A percentile compares a stretch with the other conserved stretches of the same genome.
These are phyloP conservation scores for Candida insectorum DNA, from an alignment of 805 yeast species.

Conservation along the genomic window DNA sequence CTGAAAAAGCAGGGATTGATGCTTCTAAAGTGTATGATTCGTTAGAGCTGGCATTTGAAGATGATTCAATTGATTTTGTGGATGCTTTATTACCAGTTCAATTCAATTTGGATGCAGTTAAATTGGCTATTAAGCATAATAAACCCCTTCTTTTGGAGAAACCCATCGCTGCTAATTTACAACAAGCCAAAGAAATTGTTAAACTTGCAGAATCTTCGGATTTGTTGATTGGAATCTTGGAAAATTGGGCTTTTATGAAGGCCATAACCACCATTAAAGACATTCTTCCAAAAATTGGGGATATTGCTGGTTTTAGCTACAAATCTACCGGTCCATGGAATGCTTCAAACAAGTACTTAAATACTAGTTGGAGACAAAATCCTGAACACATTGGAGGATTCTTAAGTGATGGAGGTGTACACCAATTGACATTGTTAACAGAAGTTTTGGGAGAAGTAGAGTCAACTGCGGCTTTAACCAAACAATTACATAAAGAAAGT, in stretches of 20 bases:
- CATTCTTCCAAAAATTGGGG: slow-evolving; percentile 69
- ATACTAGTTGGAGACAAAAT: slow-evolving; percentile 81
- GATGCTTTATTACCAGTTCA: slow-evolving; percentile 92
- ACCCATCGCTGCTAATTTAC: slow-evolving; percentile 85
- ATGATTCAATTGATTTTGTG: slow-evolving; percentile 66
- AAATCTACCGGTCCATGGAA: slow-evolving; percentile 73
- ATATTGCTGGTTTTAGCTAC: slow-evolving; percentile 65
- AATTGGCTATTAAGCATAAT: slow-evolving; percentile 64
- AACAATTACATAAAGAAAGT: slow-evolving; percentile 69
- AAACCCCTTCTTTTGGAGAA: slow-evolving; percentile 86
- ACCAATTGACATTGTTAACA: slow-evolving; percentile 84
- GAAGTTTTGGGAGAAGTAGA: slow-evolving; percentile 74
- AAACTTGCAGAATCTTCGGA: slow-evolving; percentile 56
- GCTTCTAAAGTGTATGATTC: slow-evolving; percentile 52
- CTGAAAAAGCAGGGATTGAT: slow-evolving; percentile 54
- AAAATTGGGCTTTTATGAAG: slow-evolving; percentile 78
- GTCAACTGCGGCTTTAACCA: slow-evolving; percentile 70
- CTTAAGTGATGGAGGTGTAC: slow-evolving; percentile 95
- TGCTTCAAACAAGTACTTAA: slow-evolving; percentile 54
- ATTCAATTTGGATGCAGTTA: slow-evolving; percentile 63
- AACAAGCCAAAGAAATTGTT: slow-evolving; percentile 80
- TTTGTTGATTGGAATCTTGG: slow-evolving; percentile 72
- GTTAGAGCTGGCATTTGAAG: slow-evolving; percentile 63
- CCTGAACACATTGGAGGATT: slow-evolving; percentile 94
- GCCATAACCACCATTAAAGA: slow-evolving; percentile 51